Evolutionary conservation across 2,329 filamentous ascomycete species (phyloP), one percentile per base, ranked within the genome.

Genomic region (Fusarium hainanense): DNA sequence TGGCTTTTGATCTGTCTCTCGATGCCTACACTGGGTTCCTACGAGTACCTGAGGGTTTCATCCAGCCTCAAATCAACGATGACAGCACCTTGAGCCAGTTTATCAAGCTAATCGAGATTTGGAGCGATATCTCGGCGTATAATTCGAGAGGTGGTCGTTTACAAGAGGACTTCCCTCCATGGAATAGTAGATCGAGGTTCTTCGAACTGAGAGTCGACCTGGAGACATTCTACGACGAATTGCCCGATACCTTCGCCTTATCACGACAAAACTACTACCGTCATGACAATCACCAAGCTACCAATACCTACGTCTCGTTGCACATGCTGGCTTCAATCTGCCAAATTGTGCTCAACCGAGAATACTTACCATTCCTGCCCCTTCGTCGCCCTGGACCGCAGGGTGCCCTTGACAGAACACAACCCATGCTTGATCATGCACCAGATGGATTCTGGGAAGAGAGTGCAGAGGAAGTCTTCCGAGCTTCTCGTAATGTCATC

Each of bases 401-500:
- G 3, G 58, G 28, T 4, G 18, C 47, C 2, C 10, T 61, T 12
- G 21, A 37, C 14, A 16, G 16, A 34, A n/a, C 18, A 21, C 50
- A 23, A 9, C 27, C 37, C 14, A 5, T 28, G 13, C 30, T 44
- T n/a, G 14, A 20, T 27, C 44, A n/a, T 32, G 37, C 13, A 1
- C 23, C 37, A 43, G 37, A 34, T 37, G 13, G n/a, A 4, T 63
- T 63, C 25, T 63, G 48, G 60, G 34, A 63, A 37, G 48, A 48
- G 6, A 48, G 27, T 6, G 48, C 59, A 41, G 27, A 47, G 9
- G n/a, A 63, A 14, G 27, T 47, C 7, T 63, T 63, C 77, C 84
- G 82, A 61, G 85, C 90, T 5, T 88, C 88, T 8, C 83, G 84
- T 52, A 86, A 89, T 25, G 89, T 93, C 63, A 84, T 91, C 44